A percentile compares a stretch with the other conserved stretches of the same genome.
These are phyloP conservation scores for Entamoeba histolytica DNA, from an alignment of 208 protist species.

Conservation along the genomic window DNA sequence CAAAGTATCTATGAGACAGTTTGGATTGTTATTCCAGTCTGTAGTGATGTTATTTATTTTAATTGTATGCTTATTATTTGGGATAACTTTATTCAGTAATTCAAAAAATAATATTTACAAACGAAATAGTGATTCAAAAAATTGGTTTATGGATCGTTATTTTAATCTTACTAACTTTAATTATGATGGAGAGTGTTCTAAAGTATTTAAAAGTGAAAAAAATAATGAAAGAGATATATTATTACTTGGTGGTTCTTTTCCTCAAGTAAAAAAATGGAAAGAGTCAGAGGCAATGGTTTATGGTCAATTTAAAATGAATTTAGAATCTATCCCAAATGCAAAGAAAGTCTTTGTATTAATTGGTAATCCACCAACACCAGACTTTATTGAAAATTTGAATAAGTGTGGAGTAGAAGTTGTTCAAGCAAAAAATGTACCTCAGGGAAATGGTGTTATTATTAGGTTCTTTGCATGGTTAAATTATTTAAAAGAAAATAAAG, in stretches of 20 bases:
- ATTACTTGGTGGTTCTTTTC: not conserved
- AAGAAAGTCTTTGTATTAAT: not conserved
- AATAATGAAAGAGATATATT: not conserved
- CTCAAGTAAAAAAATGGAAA: not conserved
- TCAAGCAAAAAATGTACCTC: not conserved
- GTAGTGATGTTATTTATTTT: too few relatives aligned
- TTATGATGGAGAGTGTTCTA: not conserved
- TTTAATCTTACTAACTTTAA: not conserved
- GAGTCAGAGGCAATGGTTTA: not conserved
- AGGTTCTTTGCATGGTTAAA: not conserved
- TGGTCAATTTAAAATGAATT: not conserved
- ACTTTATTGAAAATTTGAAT: not conserved
- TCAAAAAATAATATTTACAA: too few relatives aligned
- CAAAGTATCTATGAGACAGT: too few relatives aligned
- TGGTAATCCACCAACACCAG: not conserved
- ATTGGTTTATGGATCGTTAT: too few relatives aligned
- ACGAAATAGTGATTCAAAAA: too few relatives aligned
- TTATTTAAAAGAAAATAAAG: not conserved
- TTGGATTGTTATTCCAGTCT: too few relatives aligned
- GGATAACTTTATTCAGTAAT: too few relatives aligned
- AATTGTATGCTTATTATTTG: too few relatives aligned
- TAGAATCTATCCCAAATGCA: not conserved
- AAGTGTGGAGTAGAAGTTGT: not conserved
- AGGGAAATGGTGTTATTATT: not conserved
- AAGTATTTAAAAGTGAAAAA: not conserved